Percentiles rank a stretch among this genome's conserved stretches.
Evolutionary conservation across 2,329 filamentous ascomycete genomes (phyloP).

Genomic region (Dendrostoma leiphaemia): DNA sequence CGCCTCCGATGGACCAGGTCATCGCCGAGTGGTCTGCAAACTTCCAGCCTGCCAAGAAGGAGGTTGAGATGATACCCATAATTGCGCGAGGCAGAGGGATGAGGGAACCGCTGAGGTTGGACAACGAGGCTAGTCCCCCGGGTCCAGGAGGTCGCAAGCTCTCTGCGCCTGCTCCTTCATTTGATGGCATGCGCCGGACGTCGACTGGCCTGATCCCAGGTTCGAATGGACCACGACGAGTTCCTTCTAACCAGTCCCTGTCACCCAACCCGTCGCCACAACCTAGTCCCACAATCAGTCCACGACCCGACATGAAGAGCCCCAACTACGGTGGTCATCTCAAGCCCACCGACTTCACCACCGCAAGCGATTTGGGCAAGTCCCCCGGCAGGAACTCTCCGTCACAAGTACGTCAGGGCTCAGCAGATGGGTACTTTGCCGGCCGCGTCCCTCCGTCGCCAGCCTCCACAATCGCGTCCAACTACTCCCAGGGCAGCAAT

Average conservation of each 20-base stretch:
- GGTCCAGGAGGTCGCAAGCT: constrained; percentile 22
- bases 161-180: constrained; percentile 18
- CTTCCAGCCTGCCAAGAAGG: constrained; percentile 61
- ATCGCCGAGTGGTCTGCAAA: constrained; percentile 62
- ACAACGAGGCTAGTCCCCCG: constrained; percentile 29
- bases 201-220: constrained; percentile 42
- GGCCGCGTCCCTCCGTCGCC: constrained; percentile 22
- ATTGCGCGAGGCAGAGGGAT: constrained; percentile 67
- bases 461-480: constrained; percentile 26
- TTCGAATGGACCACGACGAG: constrained; percentile 28
- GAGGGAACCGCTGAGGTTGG: constrained; percentile 43
- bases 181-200: constrained; percentile 36
- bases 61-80: constrained; percentile 64
- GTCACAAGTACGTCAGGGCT: constrained; percentile 19
- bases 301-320: constrained; percentile 27
- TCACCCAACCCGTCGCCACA: constrained; percentile 25
- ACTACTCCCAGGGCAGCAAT: constrained; percentile 20
- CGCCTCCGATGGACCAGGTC: constrained; percentile 71
- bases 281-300: constrained; percentile 27
- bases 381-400: constrained; percentile 23
- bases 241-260: constrained; percentile 26
- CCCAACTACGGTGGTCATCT: constrained; percentile 30
- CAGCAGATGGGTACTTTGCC: constrained; percentile 33
- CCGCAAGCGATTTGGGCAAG: constrained; percentile 39
- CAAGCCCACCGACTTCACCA: constrained; percentile 43